Evolutionary conservation across 768 basidiomycete genomes (phyloP), one percentile per base, ranked within the genome.

Genomic region (Amanita polypyramis): DNA sequence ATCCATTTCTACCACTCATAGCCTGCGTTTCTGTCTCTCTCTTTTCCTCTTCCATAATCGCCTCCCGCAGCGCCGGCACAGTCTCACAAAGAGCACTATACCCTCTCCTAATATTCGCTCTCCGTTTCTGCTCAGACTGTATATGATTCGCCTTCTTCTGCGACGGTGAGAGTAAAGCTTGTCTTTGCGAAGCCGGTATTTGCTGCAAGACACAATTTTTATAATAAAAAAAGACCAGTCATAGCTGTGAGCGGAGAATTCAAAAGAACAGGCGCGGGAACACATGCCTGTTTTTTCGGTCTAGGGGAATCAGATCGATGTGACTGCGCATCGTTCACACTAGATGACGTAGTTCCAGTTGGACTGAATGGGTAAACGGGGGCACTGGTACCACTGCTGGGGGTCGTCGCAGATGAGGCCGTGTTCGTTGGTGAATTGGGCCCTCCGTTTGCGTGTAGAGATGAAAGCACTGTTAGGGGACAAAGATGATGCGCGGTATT

Each of bases 61-160:
- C 90, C 55, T 88, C 89, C 14, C 82, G 66, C 32, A 96, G 70
- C 2, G 86, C 71, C 8, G 93, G 93, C 0, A 96, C 82, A 21
- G 79, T 77, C 20, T 83, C 82, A 57, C 91, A 93, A 0, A 96
- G 71, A 5, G 84, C 80, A 56, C 94, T 92, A 60, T 95, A 95
- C 9, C 91, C 93, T 33, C 81, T 68, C 9, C 90, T 75, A 44
- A 96, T 95, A 56, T 92, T 93, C 11, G 89, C 89, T 27, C 93
- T 79, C 20, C 93, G 81, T 63, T 94, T 94, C 68, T 95, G 91
- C 67, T 96, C 93, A 2, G 83, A 86, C 56, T 89, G 85, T 54
- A 96, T 95, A 59, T 96, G 92, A 57, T 94, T 94, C 34, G 85
- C 85, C 60, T 93, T 89, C 62, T 94, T 94, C 70, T 93, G 88